These are phyloP conservation scores for Stephania japonica DNA, from an alignment of 164 flowering plant genomes.

Conservation along the genomic window DNA sequence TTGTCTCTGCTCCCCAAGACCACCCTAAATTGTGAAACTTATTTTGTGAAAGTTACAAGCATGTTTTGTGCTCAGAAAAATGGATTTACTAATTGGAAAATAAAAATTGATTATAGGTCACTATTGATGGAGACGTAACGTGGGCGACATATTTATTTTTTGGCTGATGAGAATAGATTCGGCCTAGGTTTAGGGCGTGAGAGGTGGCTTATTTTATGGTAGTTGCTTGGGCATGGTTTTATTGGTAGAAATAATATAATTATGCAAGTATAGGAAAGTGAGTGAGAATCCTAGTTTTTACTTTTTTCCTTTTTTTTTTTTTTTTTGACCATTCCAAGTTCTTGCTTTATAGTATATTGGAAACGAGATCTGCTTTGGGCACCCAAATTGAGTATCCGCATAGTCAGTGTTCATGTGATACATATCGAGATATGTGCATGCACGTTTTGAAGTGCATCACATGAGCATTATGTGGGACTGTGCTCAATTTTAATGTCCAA, in stretches of 20 bases:
- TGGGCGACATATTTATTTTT: background rate
- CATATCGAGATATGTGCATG: no score
- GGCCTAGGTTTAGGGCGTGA: slow-evolving; percentile 7
- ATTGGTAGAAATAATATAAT: background rate
- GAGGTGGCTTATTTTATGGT: background rate
- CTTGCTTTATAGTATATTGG: no score
- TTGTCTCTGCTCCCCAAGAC: background rate
- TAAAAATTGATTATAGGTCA: background rate
- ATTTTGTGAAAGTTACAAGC: background rate
- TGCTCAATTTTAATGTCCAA: no score
- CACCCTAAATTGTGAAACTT: background rate
- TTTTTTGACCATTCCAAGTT: no score
- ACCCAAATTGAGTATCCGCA: no score
- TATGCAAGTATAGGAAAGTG: background rate
- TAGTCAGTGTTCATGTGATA: no score
- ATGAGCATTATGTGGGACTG: no score
- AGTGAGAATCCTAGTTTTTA: background rate
- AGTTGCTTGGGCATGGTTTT: background rate
- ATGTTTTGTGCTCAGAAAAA: background rate
- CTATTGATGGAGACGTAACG: background rate
- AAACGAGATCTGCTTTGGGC: no score
- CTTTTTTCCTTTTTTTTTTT: no score
- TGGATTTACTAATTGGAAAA: no score
- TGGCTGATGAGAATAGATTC: background rate
- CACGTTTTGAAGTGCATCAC: no score